A percentile compares a stretch with the other conserved stretches of the same genome.
Evolutionary conservation across 2,329 filamentous ascomycete genomes (phyloP).

Genomic region (Penicillium sp.): DNA sequence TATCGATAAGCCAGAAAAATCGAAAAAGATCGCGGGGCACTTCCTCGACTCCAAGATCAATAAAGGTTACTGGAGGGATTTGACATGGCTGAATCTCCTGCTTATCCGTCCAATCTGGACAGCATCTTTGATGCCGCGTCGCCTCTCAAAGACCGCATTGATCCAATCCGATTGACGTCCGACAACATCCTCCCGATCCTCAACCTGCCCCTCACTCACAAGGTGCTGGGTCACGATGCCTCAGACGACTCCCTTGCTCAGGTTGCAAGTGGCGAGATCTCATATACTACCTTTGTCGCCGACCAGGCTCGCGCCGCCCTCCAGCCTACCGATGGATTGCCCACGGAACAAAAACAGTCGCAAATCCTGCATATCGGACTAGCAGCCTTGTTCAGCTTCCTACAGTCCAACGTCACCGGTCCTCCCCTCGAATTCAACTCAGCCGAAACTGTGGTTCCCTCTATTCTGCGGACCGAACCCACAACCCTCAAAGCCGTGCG

Average conservation of each 20-base stretch:
- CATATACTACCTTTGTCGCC: slow-evolving; percentile 39
- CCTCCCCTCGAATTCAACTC: slow-evolving; percentile 66
- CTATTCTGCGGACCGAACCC: slow-evolving; percentile 34
- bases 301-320: slow-evolving; percentile 30
- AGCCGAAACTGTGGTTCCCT: slow-evolving; percentile 50
- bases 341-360: slow-evolving; percentile 32
- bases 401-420: slow-evolving; percentile 85
- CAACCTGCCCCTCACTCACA: slow-evolving; percentile 37
- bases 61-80: slow-evolving; percentile 7
- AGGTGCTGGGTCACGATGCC: slow-evolving; percentile 38
- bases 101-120: slow-evolving; percentile 31
- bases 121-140: slow-evolving; percentile 32
- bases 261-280: slow-evolving; percentile 33
- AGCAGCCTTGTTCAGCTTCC: slow-evolving; percentile 71
- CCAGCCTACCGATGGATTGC: slow-evolving; percentile 21
- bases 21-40: slow-evolving; percentile 27
- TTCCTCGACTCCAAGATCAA: slow-evolving; percentile 12
- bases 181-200: slow-evolving; percentile 33
- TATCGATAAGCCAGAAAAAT: slow-evolving; percentile 29
- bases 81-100: slow-evolving; percentile 26
- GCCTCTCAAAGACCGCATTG: slow-evolving; percentile 31
- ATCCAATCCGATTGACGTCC: slow-evolving; percentile 35
- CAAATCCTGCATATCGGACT: slow-evolving; percentile 58
- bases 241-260: slow-evolving; percentile 27
- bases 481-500: slow-evolving; percentile 48